phyloP scores from a whole-genome alignment of 495 filamentous ascomycete species.

The Astrothelium subdiscretum region DNA sequence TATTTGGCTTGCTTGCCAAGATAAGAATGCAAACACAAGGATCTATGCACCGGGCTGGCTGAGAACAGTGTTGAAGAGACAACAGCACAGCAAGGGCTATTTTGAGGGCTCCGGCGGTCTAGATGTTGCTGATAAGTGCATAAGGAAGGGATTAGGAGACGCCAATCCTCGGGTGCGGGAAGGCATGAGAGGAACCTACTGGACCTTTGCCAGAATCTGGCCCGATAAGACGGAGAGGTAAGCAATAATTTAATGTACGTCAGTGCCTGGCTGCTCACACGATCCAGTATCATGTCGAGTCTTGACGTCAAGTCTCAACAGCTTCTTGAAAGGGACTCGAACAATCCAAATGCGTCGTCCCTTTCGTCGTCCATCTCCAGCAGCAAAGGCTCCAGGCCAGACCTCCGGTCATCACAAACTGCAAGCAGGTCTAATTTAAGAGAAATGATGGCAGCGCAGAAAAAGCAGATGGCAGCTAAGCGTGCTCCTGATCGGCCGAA shows the following conservation, averaged over 20 bases:
- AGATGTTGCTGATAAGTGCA: slow-evolving; percentile 71
- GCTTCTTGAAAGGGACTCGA: slow-evolving; percentile 63
- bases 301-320: slow-evolving; percentile 65
- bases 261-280: slow-evolving; percentile 28
- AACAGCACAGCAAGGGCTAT: slow-evolving; percentile 64
- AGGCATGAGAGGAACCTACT: slow-evolving; percentile 71
- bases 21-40: slow-evolving; percentile 83
- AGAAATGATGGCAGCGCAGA: slow-evolving; percentile 75
- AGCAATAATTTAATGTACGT: slow-evolving; percentile 19
- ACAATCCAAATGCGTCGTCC: slow-evolving; percentile 57
- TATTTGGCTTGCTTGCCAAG: slow-evolving; percentile 62
- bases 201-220: slow-evolving; percentile 69
- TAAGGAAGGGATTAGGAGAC: slow-evolving; percentile 77
- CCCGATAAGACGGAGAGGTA: slow-evolving; percentile 62
- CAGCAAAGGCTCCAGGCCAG: slow-evolving; percentile 26
- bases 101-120: slow-evolving; percentile 75
- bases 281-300: slow-evolving; percentile 48
- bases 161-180: slow-evolving; percentile 80
- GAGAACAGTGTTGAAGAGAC: slow-evolving; percentile 64
- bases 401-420: background rate
- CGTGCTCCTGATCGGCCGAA: slow-evolving; percentile 56
- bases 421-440: slow-evolving; percentile 47
- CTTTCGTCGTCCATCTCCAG: slow-evolving; percentile 19
- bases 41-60: slow-evolving; percentile 74
- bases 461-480: slow-evolving; percentile 50